Evolutionary conservation across 768 basidiomycete genomes (phyloP).

Genomic region (Termitomyces sp.): DNA sequence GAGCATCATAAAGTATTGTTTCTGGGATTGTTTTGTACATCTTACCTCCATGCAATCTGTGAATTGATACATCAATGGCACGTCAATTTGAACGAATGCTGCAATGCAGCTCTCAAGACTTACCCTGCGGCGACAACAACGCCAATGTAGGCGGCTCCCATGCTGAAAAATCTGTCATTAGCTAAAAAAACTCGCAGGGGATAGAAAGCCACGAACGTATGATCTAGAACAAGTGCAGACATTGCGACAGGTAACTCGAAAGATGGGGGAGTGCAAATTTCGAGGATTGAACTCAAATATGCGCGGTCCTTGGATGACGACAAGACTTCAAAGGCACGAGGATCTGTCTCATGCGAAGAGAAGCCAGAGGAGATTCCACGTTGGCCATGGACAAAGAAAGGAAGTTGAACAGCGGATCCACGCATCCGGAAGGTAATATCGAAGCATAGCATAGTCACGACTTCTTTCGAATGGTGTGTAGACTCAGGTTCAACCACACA

Average conservation of each 20-base stretch:
- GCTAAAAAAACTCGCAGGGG: neutral
- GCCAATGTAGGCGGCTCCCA: conserved; percentile 47
- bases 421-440: conserved; percentile 9
- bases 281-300: conserved; percentile 8
- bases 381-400: conserved; percentile 7
- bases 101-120: conserved; percentile 16
- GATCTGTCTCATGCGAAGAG: neutral
- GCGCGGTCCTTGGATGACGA: conserved; percentile 1
- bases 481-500: neutral
- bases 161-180: conserved; percentile 19
- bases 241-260: conserved; percentile 1
- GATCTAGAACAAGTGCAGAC: conserved; percentile 14
- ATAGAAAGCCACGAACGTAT: conserved; percentile 14
- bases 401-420: conserved; percentile 15
- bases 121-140: conserved; percentile 42
- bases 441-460: conserved; percentile 5
- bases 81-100: no score
- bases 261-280: neutral
- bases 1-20: neutral
- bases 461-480: neutral
- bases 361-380: conserved; percentile 9
- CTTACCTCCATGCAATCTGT: conserved; percentile 47
- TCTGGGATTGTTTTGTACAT: neutral
- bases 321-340: conserved; percentile 5
- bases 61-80: neutral